phyloP scores from a whole-genome alignment of 768 basidiomycete species.

The Chlorophyllum brunneum region DNA sequence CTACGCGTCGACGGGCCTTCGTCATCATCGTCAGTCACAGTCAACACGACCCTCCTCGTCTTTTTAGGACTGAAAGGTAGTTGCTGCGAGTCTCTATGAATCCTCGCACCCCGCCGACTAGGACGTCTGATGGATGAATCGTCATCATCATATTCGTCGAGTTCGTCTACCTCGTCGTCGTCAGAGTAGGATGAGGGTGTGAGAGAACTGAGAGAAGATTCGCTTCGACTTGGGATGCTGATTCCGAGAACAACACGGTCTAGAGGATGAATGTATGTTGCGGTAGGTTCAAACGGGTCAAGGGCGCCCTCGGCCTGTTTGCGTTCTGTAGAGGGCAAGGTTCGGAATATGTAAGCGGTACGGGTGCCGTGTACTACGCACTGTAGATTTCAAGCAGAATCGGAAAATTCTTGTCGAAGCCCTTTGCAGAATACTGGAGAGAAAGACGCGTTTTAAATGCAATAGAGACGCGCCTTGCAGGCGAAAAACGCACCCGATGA shows the following conservation, averaged over 20 bases:
- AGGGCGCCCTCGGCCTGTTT: slow-evolving; percentile 42
- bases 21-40: slow-evolving; percentile 4
- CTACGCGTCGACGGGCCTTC: not conserved
- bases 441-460: slow-evolving; percentile 27
- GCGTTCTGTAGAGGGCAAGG: slow-evolving; percentile 35
- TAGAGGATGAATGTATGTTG: slow-evolving; percentile 50
- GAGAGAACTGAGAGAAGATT: slow-evolving; percentile 20
- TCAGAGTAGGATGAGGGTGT: slow-evolving; percentile 24
- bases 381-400: slow-evolving; percentile 54
- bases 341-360: slow-evolving; percentile 13
- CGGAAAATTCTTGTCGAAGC: slow-evolving; percentile 35
- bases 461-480: slow-evolving; percentile 7
- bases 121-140: slow-evolving; percentile 16
- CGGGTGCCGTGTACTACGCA: slow-evolving; percentile 27
- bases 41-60: slow-evolving; percentile 1
- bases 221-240: slow-evolving; percentile 26
- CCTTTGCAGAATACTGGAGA: slow-evolving; percentile 38
- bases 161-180: slow-evolving; percentile 15
- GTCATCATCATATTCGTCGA: slow-evolving; percentile 18
- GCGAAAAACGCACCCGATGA: slow-evolving; percentile 44
- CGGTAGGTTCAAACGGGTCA: slow-evolving; percentile 57
- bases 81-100: slow-evolving; percentile 1
- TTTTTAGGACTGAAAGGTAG: slow-evolving; percentile 10
- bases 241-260: slow-evolving; percentile 46
- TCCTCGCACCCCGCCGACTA: not conserved